Base-by-base conservation (phyloP, 495 filamentous ascomycete genomes). In the Penicillium malachiteum region DNA sequence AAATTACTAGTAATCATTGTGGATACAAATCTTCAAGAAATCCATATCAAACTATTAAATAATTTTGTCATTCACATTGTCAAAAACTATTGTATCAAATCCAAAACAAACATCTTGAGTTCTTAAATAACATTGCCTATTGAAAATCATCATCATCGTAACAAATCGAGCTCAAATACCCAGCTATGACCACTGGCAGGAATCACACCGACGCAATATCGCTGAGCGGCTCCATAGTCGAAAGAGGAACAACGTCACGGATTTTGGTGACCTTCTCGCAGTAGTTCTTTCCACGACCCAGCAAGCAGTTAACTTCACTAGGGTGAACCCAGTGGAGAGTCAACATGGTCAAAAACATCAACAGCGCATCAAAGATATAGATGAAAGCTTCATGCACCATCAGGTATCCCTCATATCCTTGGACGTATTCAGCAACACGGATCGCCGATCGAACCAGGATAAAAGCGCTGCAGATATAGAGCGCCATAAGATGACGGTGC, bases 401-500 rank as follows among this genome's bases (percentile, higher is more conserved):
- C 31, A 83, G 32, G 55, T 69, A 76, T 8, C 84, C 83, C 9
- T 75, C 69, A 35, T 78, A 65, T 0, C 87, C 85, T 64, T 81
- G 69, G 0, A 78, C 18, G 52, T 84, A 90, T 70, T 90, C 87
- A 9, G 85, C 68, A 16, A 85, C 72, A 21, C 87, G 76, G 58
- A 87, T 81, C 7, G 88, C 54, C 7, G 75, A 82, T 5, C 88
- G 78, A 3, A 88, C 59, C 49, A 90, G 56, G 54, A 90, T 87
- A 7, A 88, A 65, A 1, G 59, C 63, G 48, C 75, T 80, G 6
- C 71, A 67, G 2, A 52, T 52, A 63, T 87, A 89, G 2, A 88
- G 75, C 31, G 79, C 67, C 16, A 65, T 48, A 44, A 88, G 63
- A 49, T 81, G 72, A 30, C 70, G 71, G 54, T 65, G 57, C 87